Evolutionary conservation across 768 basidiomycete species (phyloP).

Genomic region (Cystobasidium ongulense): DNA sequence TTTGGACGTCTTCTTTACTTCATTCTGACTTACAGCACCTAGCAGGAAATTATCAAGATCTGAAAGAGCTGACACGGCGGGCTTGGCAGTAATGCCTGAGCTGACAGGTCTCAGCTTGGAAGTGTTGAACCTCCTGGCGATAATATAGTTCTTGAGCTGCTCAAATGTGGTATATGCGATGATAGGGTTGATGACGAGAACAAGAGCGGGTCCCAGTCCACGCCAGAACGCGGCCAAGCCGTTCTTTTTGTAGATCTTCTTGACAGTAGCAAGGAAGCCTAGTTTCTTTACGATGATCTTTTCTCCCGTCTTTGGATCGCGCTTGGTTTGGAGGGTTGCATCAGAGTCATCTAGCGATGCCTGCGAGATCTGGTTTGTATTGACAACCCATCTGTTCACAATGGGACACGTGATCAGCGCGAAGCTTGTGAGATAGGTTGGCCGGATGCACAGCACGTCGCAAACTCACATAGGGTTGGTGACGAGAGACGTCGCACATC

Average conservation of each 20-base stretch:
- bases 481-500: constrained; percentile 46
- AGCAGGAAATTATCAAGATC: constrained; percentile 90
- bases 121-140: constrained; percentile 53
- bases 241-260: constrained; percentile 61
- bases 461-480: constrained; percentile 1
- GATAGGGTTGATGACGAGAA: constrained; percentile 89
- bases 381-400: constrained; percentile 93
- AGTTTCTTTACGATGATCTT: constrained; percentile 50
- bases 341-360: constrained; percentile 27
- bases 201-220: constrained; percentile 84
- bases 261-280: constrained; percentile 59
- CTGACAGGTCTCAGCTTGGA: constrained; percentile 51
- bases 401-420: constrained; percentile 70
- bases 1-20: constrained; percentile 38
- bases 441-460: too few relatives aligned
- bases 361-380: constrained; percentile 51
- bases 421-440: too few relatives aligned
- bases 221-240: constrained; percentile 81
- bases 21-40: constrained; percentile 84
- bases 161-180: constrained; percentile 91
- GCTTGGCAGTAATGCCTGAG: constrained; percentile 41
- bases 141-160: constrained; percentile 77
- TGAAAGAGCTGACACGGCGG: constrained; percentile 51
- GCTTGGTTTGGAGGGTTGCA: constrained; percentile 36
- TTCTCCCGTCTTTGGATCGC: constrained; percentile 40